These are phyloP conservation scores for Tetracladium maxilliforme DNA, from an alignment of 2,329 filamentous ascomycete species.

Conservation along the genomic window DNA sequence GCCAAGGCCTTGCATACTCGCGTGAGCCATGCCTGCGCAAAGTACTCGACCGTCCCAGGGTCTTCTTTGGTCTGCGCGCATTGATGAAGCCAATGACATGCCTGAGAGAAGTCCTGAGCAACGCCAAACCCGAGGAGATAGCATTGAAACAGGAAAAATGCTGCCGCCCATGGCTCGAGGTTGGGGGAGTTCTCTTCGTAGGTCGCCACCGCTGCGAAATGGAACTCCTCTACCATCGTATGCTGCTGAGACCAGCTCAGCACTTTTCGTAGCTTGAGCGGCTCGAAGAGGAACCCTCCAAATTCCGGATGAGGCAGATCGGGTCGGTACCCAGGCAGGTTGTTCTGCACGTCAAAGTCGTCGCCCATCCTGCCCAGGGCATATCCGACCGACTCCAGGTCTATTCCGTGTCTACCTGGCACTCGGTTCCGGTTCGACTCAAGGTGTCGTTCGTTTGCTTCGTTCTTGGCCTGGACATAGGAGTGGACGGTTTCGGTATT, in stretches of 20 bases:
- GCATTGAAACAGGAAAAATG: constrained; percentile 1
- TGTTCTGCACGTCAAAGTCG: constrained; percentile 1
- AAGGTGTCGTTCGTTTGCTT: too few relatives aligned
- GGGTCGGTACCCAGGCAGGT: constrained; percentile 1
- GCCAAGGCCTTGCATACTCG: background rate
- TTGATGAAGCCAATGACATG: constrained; percentile 1
- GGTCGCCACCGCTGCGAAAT: background rate
- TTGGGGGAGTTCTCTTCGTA: background rate
- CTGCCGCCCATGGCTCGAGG: background rate
- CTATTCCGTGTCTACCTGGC: too few relatives aligned
- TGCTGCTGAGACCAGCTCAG: constrained; percentile 1
- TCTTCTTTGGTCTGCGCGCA: constrained; percentile 1
- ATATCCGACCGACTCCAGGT: too few relatives aligned
- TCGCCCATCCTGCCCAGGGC: constrained; percentile 1
- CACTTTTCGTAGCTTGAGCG: background rate
- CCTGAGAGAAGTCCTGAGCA: background rate
- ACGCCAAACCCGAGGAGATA: constrained; percentile 1
- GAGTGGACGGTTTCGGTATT: too few relatives aligned
- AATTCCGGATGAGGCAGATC: constrained; percentile 1
- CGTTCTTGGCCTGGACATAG: too few relatives aligned
- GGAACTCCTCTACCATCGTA: constrained; percentile 1
- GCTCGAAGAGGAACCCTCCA: constrained; percentile 1
- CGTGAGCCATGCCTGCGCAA: constrained; percentile 1
- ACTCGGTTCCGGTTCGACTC: too few relatives aligned
- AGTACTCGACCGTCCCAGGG: background rate